Evolutionary conservation across 768 basidiomycete genomes (phyloP).

Genomic region (Psilocybe azurescens): DNA sequence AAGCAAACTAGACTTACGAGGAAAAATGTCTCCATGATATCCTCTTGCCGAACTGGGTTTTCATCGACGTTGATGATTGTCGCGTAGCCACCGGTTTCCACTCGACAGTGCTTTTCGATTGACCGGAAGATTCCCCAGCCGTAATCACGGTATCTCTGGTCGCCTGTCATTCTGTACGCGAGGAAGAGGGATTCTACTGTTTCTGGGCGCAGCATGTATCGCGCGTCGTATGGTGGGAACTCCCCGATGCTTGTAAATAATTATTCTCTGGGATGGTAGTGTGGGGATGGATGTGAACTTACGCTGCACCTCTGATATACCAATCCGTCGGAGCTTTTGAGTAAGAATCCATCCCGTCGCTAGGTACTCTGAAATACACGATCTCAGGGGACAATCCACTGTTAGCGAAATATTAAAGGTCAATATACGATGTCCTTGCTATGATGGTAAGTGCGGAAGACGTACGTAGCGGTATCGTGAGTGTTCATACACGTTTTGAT

Average conservation of each 20-base stretch:
- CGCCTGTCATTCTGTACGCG: slow-evolving; percentile 89
- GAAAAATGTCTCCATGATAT: slow-evolving; percentile 97
- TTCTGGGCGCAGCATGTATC: slow-evolving; percentile 95
- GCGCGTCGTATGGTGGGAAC: slow-evolving; percentile 75
- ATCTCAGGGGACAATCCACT: slow-evolving; percentile 92
- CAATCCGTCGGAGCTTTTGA: slow-evolving; percentile 66
- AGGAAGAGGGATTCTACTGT: slow-evolving; percentile 94
- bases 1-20: slow-evolving; percentile 56
- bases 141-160: slow-evolving; percentile 77
- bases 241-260: slow-evolving; percentile 35
- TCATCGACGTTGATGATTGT: slow-evolving; percentile 86
- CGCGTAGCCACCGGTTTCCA: slow-evolving; percentile 84
- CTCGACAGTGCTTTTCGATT: slow-evolving; percentile 81
- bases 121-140: slow-evolving; percentile 92
- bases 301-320: slow-evolving; percentile 90
- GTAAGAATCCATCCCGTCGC: slow-evolving; percentile 54
- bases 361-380: slow-evolving; percentile 77
- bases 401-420: slow-evolving; percentile 2
- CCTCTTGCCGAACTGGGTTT: slow-evolving; percentile 68
- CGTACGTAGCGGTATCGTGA: slow-evolving; percentile 83
- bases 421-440: background rate
- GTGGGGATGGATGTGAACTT: slow-evolving; percentile 10
- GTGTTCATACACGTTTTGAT: slow-evolving; percentile 89
- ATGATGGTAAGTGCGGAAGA: slow-evolving; percentile 11
- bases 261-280: background rate